Base-by-base conservation (phyloP, 305 asterid species). In the Salvia sclarea region DNA sequence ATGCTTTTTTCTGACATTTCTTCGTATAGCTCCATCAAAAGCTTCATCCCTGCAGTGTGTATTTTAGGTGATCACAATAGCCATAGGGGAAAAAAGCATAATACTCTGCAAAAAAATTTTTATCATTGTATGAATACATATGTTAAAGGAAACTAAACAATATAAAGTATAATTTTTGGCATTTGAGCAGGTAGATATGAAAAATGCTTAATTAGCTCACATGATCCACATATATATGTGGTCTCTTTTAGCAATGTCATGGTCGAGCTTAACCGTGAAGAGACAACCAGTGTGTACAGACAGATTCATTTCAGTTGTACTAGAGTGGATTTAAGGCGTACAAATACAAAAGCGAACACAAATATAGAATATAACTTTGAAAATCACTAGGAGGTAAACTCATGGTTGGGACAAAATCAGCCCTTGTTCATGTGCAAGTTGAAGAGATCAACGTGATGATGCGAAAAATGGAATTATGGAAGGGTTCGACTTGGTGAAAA, bases 1-100 rank as follows among this genome's bases (percentile, higher is more conserved):
- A 49, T 25, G 7, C 85, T 21, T 40, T 84, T 82, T 12, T 76
- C 55, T 60, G 78, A 74, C 84, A 82, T 68, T 56, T 86, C 88
- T 79, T 79, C 78, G 88, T 82, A 90, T 6, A 85, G 80, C 68
- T 88, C 92, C 82, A 84, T 79, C 72, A 90, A 45, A 72, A 76
- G 64, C 75, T 85, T 88, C 85, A 90, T 82, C 74, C 91, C 98
- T 90, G 84, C 75, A 75, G 54, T 54, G 60, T 17, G 50, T 16
- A n/a, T 10, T 35, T 20, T 69, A 50, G 61, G 41, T 3, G 53
- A 5, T 58, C n/a, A 8, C 17, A 49, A 64, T 37, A 44, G 35
- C 44, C 16, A 7, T 24, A 1, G 4, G 35, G 8, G 47, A 47
- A 59, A 47, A 59, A 5, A 45, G 41, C 38, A 10, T 8, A 25